A percentile compares a stretch with the other conserved stretches of the same genome.
phyloP scores from a whole-genome alignment of 352 stramenopile genomes.

The Phytophthora aleatoria region DNA sequence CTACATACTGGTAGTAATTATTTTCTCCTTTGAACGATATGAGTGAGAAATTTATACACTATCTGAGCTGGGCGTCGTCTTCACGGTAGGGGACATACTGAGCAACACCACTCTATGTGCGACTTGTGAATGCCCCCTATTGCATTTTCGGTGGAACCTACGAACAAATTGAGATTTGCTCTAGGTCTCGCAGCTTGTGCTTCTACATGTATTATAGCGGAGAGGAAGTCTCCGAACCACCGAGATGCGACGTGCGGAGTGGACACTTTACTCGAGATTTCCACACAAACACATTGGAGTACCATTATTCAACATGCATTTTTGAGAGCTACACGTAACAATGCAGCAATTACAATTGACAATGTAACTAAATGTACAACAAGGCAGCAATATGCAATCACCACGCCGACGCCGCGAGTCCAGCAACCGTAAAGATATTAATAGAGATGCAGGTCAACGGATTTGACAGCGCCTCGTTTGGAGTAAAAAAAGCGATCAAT shows the following conservation, averaged over 20 bases:
- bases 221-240: slow-evolving; percentile 2
- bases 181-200: neutral
- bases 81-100: slow-evolving; percentile 1
- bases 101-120: slow-evolving; percentile 6
- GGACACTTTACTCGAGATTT: slow-evolving; percentile 1
- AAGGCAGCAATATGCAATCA: slow-evolving; percentile 10
- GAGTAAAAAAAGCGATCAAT: too few species aligned
- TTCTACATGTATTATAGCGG: neutral
- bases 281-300: neutral
- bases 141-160: slow-evolving; percentile 22
- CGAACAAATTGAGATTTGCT: slow-evolving; percentile 14
- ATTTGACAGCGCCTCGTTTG: neutral
- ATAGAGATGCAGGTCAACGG: slow-evolving; percentile 5
- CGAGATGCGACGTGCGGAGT: slow-evolving; percentile 6
- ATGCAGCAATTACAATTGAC: neutral
- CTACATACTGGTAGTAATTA: neutral
- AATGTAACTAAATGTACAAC: neutral
- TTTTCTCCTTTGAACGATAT: neutral
- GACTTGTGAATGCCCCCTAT: slow-evolving; percentile 21
- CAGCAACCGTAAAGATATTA: neutral
- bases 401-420: too few species aligned
- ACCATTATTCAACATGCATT: too few species aligned
- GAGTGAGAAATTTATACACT: neutral
- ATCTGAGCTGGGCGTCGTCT: slow-evolving; percentile 10
- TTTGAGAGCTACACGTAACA: neutral